Base-by-base conservation (phyloP, 306 rosid species). In the Lupinus albus region DNA sequence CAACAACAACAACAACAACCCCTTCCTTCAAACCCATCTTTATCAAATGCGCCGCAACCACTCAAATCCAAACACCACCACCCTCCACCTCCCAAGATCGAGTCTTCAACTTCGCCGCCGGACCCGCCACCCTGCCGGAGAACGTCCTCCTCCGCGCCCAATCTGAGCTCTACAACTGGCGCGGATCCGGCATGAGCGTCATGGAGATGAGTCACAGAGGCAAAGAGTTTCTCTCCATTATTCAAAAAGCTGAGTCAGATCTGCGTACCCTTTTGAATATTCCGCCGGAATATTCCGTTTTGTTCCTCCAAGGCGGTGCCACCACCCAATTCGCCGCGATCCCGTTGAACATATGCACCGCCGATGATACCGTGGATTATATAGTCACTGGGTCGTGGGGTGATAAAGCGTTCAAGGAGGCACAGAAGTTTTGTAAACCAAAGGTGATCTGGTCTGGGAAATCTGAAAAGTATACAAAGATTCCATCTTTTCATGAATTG, bases 181-280 rank as follows among this genome's bases (percentile, higher is more conserved):
- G 96, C 55, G 97, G 94, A 78, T 90, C 90, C 69, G 97, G 97
- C 60, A 93, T 93, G 99, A 88, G 96, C 83, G 96, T 93, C 4
- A 86, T 93, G 99, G 99, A 93, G 54, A 90, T 93, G 97, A 93
- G 99, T 71, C 99, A 93, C 74, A 70, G 97, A 18, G 97, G 97
- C 0, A 93, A 93, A 33, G 96, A 93, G 1, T 93, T 90, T 61
- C 82, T 83, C 47, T 90, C 97, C 25, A 93, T 93, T 10, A 83
- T 93, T 74, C 96, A 92, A 11, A 87, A 86, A 50, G 99, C 97
- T 5, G 93, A 92, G 55, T 67, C 93, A 7, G 91, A 93, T 72
- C 97, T 93, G 14, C 89, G 99, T 3, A 14, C 88, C 64, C 97
- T 93, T 39, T 41, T 93, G 47, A 67, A 75, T 6, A 81, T 93